Conservation (phyloP, 768 basidiomycete species). For the Chalciporus sphaerocephalus region DNA sequence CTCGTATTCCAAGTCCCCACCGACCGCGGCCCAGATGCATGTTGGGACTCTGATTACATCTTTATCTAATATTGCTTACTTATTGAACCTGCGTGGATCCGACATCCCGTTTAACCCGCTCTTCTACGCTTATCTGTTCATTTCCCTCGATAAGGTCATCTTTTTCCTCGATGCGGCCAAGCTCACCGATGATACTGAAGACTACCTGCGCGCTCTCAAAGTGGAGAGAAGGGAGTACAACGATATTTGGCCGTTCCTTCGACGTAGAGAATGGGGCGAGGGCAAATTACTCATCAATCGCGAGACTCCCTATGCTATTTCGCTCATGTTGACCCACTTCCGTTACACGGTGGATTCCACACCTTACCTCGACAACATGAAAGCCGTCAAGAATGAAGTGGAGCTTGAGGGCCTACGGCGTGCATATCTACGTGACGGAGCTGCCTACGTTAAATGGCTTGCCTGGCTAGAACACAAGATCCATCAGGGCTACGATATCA, state of each 20-base stretch:
- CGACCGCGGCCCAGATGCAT: conserved; percentile 59
- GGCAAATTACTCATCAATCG: conserved; percentile 75
- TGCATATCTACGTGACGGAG: conserved; percentile 90
- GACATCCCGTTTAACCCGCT: conserved; percentile 93
- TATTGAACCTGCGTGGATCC: conserved; percentile 82
- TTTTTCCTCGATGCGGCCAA: conserved; percentile 76
- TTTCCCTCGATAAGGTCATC: conserved; percentile 56
- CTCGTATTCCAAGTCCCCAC: conserved; percentile 57
- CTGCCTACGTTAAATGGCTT: conserved; percentile 77
- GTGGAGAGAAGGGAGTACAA: conserved; percentile 66
- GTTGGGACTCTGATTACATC: conserved; percentile 65
- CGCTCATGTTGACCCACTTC: conserved; percentile 78
- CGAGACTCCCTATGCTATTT: conserved; percentile 77
- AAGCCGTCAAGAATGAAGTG: conserved; percentile 83
- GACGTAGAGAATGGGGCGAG: conserved; percentile 70
- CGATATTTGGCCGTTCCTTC: conserved; percentile 74
- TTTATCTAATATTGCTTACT: conserved; percentile 75
- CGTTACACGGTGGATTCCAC: conserved; percentile 69
- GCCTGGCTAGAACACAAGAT: conserved; percentile 88
- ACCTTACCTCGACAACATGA: conserved; percentile 65
- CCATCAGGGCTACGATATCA: conserved; percentile 71
- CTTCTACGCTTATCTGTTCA: conserved; percentile 82
- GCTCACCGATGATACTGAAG: conserved; percentile 51
- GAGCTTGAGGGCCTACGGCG: conserved; percentile 79
- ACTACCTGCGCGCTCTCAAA: conserved; percentile 54